Evolutionary conservation across 768 basidiomycete species (phyloP).

Genomic region (Dioszegia hungarica): DNA sequence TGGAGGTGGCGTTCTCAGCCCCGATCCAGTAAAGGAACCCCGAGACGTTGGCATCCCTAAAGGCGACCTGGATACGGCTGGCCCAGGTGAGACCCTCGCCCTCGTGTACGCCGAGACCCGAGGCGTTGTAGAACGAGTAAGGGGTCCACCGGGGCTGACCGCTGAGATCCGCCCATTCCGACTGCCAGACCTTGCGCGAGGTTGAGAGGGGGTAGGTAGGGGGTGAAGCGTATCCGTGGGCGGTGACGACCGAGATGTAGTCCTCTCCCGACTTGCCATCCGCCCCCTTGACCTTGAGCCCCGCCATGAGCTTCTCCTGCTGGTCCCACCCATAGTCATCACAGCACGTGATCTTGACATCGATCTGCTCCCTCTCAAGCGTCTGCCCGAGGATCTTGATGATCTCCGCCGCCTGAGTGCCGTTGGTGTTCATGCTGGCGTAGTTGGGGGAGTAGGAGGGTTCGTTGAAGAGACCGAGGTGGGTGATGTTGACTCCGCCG

Average conservation of each 20-base stretch:
- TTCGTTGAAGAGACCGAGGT: constrained; percentile 10
- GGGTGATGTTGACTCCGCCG: constrained; percentile 7
- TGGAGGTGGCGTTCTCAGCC: constrained; percentile 10
- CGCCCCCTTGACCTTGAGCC: not conserved
- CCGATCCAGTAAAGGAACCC: constrained; percentile 13
- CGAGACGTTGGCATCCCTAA: constrained; percentile 4
- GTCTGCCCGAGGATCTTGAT: constrained; percentile 9
- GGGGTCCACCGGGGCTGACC: constrained; percentile 7
- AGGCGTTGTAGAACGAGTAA: constrained; percentile 7
- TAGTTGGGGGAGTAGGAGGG: constrained; percentile 3
- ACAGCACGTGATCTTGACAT: constrained; percentile 11
- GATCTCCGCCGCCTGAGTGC: constrained; percentile 13
- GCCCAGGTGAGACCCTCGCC: constrained; percentile 13
- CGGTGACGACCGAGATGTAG: constrained; percentile 10
- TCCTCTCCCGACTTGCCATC: constrained; percentile 8
- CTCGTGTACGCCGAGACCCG: not conserved
- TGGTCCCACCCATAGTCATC: constrained; percentile 10
- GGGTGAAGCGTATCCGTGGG: constrained; percentile 6
- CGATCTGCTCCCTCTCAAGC: constrained; percentile 2
- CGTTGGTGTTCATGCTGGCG: constrained; percentile 10
- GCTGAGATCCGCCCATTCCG: constrained; percentile 8
- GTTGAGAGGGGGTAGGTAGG: constrained; percentile 7
- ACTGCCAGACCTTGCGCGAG: not conserved
- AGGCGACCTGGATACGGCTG: constrained; percentile 5
- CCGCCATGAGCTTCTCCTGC: constrained; percentile 9